These are phyloP conservation scores for Anisodus tanguticus DNA, from an alignment of 257 asterid genomes.

Conservation along the genomic window DNA sequence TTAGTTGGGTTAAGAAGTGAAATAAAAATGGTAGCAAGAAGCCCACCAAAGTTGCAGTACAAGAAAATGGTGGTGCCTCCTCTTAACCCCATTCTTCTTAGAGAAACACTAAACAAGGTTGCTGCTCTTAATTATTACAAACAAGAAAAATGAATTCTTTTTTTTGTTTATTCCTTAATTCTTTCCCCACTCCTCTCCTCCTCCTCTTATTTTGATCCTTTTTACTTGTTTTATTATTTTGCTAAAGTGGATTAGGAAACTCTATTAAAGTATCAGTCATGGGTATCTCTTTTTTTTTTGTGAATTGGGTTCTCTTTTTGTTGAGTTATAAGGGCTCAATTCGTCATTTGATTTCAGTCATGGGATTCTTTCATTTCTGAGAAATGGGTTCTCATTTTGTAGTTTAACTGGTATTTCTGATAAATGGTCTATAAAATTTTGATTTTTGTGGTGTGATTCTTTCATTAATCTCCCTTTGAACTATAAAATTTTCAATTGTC, in stretches of 20 bases:
- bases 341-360: not conserved
- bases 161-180: too few relatives aligned
- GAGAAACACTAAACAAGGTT: slow-evolving; percentile 80
- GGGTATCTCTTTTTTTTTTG: not conserved
- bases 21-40: slow-evolving; percentile 82
- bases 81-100: slow-evolving; percentile 66
- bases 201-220: not conserved
- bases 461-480: not conserved
- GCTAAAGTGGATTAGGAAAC: not conserved
- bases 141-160: not conserved
- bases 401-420: not conserved
- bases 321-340: not conserved
- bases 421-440: not conserved
- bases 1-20: not conserved
- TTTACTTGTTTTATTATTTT: slow-evolving; percentile 3
- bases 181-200: not conserved
- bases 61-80: slow-evolving; percentile 50
- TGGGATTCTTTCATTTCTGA: not conserved
- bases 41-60: slow-evolving; percentile 53
- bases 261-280: not conserved
- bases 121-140: not conserved
- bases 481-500: not conserved
- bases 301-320: not conserved
- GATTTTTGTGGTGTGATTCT: too few relatives aligned
- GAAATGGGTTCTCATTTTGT: not conserved